Conservation (phyloP, 2,329 filamentous ascomycete species). For the Claviceps fusiformis region DNA sequence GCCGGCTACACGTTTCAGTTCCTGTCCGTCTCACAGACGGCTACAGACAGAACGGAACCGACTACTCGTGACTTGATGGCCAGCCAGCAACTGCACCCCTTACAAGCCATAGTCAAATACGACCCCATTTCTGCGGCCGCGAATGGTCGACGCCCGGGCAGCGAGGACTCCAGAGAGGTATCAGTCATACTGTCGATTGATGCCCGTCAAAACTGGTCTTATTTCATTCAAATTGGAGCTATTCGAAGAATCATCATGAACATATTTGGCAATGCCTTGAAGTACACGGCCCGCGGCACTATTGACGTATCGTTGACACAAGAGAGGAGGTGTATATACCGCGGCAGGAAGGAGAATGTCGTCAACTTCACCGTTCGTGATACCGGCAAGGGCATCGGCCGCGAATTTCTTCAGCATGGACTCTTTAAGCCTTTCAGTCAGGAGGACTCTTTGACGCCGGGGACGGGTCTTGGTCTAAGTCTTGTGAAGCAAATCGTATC, state of each 20-base stretch:
- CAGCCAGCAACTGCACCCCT: slow-evolving; percentile 15
- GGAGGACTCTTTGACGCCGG: slow-evolving; percentile 45
- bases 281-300: slow-evolving; percentile 34
- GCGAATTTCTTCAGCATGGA: slow-evolving; percentile 45
- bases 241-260: slow-evolving; percentile 46
- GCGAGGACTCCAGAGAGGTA: slow-evolving; percentile 11
- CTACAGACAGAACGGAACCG: slow-evolving; percentile 3
- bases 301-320: slow-evolving; percentile 18
- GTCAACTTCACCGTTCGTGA: slow-evolving; percentile 39
- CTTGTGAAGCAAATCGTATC: slow-evolving; percentile 48
- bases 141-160: neutral
- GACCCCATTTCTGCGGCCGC: neutral
- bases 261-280: slow-evolving; percentile 47
- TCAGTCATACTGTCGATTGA: slow-evolving; percentile 24
- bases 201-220: slow-evolving; percentile 33
- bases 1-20: slow-evolving; percentile 29
- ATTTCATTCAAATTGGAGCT: slow-evolving; percentile 39
- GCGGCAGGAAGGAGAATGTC: slow-evolving; percentile 4
- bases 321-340: neutral
- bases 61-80: slow-evolving; percentile 7
- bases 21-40: slow-evolving; percentile 10
- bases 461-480: slow-evolving; percentile 51
- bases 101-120: slow-evolving; percentile 28
- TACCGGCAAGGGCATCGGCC: slow-evolving; percentile 51
- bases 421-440: slow-evolving; percentile 51